Percentiles rank a stretch among this genome's conserved stretches.
Evolutionary conservation across 306 rosid genomes (phyloP).

Genomic region (Crotalaria pallida): DNA sequence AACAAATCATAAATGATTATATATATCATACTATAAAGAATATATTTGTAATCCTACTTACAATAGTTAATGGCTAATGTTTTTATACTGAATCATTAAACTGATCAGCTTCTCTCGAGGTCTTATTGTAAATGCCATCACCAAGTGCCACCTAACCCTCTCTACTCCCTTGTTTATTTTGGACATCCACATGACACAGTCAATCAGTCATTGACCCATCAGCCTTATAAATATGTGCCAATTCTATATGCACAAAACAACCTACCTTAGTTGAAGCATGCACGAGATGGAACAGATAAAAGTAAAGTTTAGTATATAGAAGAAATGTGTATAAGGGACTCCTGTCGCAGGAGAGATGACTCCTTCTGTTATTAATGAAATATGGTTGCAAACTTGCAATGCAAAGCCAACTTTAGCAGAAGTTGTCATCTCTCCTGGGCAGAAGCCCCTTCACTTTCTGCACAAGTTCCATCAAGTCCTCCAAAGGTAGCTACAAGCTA

Average conservation of each 20-base stretch:
- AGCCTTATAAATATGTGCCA: not conserved
- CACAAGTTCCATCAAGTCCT: not conserved
- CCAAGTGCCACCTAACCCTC: not conserved
- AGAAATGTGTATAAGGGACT: conserved; percentile 27
- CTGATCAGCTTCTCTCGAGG: not conserved
- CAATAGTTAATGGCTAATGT: not conserved
- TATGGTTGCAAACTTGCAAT: not conserved
- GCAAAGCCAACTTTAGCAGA: not conserved
- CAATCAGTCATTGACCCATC: not conserved
- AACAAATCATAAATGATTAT: not conserved
- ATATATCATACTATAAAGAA: not conserved
- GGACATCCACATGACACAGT: not conserved
- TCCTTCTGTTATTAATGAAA: not conserved
- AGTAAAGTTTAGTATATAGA: not conserved
- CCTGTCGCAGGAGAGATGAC: conserved; percentile 48
- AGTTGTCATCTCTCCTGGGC: conserved; percentile 49
- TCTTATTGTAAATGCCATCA: not conserved
- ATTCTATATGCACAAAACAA: not conserved
- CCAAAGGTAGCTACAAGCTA: not conserved
- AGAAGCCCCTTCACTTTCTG: conserved; percentile 34
- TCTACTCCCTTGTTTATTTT: not conserved
- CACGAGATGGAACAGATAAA: not conserved
- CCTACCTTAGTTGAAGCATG: not conserved
- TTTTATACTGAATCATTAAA: not conserved
- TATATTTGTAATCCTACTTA: not conserved